Percentiles rank a stretch among this genome's conserved stretches.
These are phyloP conservation scores for Yamagishiella unicocca DNA, from an alignment of 139 green algal genomes.

Conservation along the genomic window DNA sequence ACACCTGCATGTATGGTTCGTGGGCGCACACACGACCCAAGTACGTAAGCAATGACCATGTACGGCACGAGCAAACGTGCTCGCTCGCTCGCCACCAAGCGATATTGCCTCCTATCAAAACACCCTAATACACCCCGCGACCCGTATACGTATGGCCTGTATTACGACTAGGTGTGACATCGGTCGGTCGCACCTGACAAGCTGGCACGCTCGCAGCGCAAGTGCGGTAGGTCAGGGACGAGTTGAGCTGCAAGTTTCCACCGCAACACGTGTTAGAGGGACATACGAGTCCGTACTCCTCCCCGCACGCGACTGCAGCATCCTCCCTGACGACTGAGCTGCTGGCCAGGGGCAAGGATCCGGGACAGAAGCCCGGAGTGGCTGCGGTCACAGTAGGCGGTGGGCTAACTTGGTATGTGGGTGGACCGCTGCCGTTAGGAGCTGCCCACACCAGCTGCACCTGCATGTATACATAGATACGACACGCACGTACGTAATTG, in stretches of 20 bases:
- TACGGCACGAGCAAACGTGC: not conserved
- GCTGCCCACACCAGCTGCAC: not conserved
- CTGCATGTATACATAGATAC: not conserved
- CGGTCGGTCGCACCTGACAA: not conserved
- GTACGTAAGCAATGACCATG: not conserved
- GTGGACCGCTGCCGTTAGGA: not conserved
- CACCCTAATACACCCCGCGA: no score
- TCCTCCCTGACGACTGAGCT: not conserved
- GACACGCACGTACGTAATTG: no score
- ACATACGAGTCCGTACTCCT: not conserved
- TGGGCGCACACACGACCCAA: not conserved
- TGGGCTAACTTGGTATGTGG: not conserved
- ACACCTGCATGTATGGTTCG: not conserved
- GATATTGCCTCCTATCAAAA: no score
- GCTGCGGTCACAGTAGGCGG: not conserved
- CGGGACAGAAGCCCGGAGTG: not conserved
- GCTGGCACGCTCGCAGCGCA: not conserved
- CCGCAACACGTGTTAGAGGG: constrained; percentile 8
- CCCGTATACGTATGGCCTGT: no score
- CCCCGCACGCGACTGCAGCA: not conserved
- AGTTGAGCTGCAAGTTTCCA: not conserved
- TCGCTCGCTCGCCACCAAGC: not conserved
- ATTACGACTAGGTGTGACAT: no score
- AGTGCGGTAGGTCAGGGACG: not conserved
- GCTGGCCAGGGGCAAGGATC: not conserved